Base-by-base conservation (phyloP, 805 yeast genomes). In the Candida silvatica region DNA sequence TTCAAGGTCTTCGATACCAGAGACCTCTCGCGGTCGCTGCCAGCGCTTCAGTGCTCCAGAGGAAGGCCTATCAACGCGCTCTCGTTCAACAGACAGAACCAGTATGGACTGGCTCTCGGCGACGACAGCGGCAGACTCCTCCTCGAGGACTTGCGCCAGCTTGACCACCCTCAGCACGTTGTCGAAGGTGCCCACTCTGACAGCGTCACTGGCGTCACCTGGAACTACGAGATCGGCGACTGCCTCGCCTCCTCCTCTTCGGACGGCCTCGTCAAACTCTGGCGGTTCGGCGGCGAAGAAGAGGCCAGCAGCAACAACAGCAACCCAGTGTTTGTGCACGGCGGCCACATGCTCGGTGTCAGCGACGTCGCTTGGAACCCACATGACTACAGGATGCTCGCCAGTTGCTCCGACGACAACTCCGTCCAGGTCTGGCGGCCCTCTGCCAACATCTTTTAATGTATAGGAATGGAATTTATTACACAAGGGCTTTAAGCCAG, bases 381-480 rank as follows among this genome's bases (percentile, higher is more conserved):
- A 0, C 76, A 76, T 39, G 82, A 74, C 37, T 72, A 75, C 4
- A 72, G 80, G 72, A 66, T 80, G 69, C 43, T 86, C 25, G 78
- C 85, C 3, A 77, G 86, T 48, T 90, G 82, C 4, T 75, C 85
- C 0, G 86, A 81, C 47, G 96, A 88, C 50, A 88, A 88, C 51
- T 73, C 88, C 1, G 59, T 87, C n/a, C 96, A 88, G 42, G 56
- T 87, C 3, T 88, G 95, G 94, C 74, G 69, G 47, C 94, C 95
- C 1, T 30, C 33, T 2, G 6, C 20, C 9, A 17, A 32, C 12
- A 22, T 34, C 8, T 34, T 34, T 22, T 34, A 28, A 32, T 5
- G 9, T 6, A 18, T 34, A 20, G 18, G 14, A 12, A 34, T 37
- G 14, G 16, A 3, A 12, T 11, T 20, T 27, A 30, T 12, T 23